phyloP scores from a whole-genome alignment of 495 filamentous ascomycete genomes.

The Lindgomyces ingoldianus region DNA sequence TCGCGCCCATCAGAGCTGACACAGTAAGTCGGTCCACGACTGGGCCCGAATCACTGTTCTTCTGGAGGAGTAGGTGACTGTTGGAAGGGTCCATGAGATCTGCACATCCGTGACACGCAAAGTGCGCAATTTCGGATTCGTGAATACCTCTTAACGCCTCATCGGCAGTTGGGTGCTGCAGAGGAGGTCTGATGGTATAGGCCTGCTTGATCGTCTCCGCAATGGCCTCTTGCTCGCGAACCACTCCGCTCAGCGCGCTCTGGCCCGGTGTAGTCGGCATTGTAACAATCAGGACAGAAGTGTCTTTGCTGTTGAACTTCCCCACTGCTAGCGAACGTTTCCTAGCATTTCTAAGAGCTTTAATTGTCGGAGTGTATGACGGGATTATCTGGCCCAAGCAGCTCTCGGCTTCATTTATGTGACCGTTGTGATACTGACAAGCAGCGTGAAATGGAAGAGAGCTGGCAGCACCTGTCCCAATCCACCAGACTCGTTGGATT shows the following conservation, averaged over 20 bases:
- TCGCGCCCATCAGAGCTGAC: neutral
- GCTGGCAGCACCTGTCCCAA: neutral
- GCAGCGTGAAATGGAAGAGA: neutral
- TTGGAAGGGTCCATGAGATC: neutral
- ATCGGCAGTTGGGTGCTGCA: neutral
- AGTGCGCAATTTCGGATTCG: neutral
- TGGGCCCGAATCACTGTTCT: neutral
- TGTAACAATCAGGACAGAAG: neutral
- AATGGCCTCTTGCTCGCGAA: neutral
- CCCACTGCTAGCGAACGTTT: neutral
- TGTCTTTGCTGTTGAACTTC: neutral
- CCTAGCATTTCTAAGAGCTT: neutral
- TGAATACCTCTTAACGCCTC: neutral
- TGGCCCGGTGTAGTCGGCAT: neutral
- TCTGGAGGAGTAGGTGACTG: neutral
- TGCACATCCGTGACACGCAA: neutral
- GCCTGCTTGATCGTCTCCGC: neutral
- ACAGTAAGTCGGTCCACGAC: neutral
- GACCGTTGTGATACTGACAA: neutral
- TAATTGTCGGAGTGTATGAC: neutral
- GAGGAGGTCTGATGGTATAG: neutral
- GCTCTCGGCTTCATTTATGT: neutral
- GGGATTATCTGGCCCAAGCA: neutral
- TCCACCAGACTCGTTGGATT: neutral
- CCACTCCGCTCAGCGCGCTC: neutral